Evolutionary conservation across 306 rosid species (phyloP).

Genomic region (Fagus sylvatica): DNA sequence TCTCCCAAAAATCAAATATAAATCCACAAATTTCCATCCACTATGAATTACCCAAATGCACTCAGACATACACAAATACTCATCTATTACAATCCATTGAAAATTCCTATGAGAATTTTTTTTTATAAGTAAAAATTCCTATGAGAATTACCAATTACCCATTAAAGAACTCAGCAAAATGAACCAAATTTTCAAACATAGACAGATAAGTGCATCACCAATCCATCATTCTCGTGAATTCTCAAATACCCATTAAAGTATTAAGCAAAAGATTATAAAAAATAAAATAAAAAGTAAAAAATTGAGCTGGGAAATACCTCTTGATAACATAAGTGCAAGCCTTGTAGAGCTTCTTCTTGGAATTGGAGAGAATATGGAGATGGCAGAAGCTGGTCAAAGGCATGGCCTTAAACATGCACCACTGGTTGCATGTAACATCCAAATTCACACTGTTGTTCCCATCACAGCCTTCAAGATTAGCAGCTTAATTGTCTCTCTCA

Average conservation of each 20-base stretch:
- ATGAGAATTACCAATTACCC: neutral
- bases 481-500: constrained; percentile 1
- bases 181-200: neutral
- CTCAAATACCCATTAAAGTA: neutral
- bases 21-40: too few relatives aligned
- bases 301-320: constrained; percentile 30
- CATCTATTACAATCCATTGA: too few relatives aligned
- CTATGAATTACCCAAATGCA: too few relatives aligned
- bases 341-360: constrained; percentile 67
- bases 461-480: constrained; percentile 14
- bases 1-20: neutral
- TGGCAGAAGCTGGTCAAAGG: constrained; percentile 66
- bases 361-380: constrained; percentile 59
- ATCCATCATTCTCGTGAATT: neutral
- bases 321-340: constrained; percentile 57
- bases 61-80: too few relatives aligned
- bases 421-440: neutral
- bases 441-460: neutral
- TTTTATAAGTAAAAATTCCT: too few relatives aligned
- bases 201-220: neutral
- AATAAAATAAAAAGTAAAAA: neutral
- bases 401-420: constrained; percentile 66
- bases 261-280: too few relatives aligned
- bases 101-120: too few relatives aligned
- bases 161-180: neutral